These are phyloP conservation scores for Pisolithus microcarpus DNA, from an alignment of 768 basidiomycete genomes.

Conservation along the genomic window DNA sequence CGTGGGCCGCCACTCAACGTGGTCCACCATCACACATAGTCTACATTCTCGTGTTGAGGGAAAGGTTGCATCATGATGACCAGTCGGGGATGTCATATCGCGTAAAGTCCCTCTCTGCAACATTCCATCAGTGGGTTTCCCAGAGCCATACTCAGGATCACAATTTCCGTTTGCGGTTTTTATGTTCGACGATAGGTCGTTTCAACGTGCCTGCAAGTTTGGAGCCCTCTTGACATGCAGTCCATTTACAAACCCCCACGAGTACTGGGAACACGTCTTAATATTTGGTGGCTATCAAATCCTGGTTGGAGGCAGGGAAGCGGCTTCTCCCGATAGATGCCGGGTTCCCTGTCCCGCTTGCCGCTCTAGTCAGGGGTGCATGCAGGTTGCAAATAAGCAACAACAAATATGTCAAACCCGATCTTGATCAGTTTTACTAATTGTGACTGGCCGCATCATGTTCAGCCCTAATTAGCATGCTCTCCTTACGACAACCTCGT, in stretches of 20 bases:
- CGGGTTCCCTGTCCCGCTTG: constrained; percentile 16
- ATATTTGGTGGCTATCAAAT: background rate
- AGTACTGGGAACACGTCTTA: background rate
- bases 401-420: no score
- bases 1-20: no score
- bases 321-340: constrained; percentile 19
- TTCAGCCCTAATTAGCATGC: no score
- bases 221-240: constrained; percentile 12
- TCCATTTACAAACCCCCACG: background rate
- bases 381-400: constrained; percentile 14
- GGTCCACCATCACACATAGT: no score
- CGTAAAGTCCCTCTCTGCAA: no score
- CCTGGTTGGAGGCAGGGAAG: background rate
- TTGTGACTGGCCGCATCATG: no score
- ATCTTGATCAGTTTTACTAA: no score
- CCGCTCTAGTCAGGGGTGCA: constrained; percentile 15
- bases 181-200: background rate
- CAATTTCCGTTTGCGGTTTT: background rate
- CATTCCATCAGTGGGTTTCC: no score
- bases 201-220: background rate
- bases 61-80: no score
- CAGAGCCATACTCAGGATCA: background rate
- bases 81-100: no score
- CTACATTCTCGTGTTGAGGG: no score
- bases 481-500: no score